phyloP scores from a whole-genome alignment of 352 stramenopile species.

The Globisporangium lucens region DNA sequence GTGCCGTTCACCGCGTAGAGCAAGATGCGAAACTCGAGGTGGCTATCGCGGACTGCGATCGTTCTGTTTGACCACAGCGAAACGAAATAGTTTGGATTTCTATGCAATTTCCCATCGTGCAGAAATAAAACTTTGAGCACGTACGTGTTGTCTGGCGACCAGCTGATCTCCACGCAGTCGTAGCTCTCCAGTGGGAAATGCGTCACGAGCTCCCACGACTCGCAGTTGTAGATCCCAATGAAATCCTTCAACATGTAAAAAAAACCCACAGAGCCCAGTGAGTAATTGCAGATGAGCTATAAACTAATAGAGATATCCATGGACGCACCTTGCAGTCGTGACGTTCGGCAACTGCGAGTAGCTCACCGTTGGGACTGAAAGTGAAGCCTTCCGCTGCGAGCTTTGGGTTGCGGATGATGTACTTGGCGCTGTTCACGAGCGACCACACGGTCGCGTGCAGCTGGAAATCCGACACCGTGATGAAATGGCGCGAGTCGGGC shows the following conservation, averaged over 20 bases:
- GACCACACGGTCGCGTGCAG: conserved; percentile 83
- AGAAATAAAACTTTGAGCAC: conserved; percentile 7
- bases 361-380: conserved; percentile 55
- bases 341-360: conserved; percentile 67
- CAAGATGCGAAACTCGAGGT: conserved; percentile 72
- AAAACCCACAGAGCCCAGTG: background rate
- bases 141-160: conserved; percentile 69
- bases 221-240: conserved; percentile 73
- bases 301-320: background rate
- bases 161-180: conserved; percentile 70
- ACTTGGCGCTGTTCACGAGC: conserved; percentile 54
- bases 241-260: conserved; percentile 39
- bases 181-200: conserved; percentile 81
- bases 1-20: conserved; percentile 65
- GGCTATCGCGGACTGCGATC: conserved; percentile 66
- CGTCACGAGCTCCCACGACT: conserved; percentile 61
- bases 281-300: background rate
- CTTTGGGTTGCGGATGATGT: conserved; percentile 66
- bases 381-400: conserved; percentile 58
- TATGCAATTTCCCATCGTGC: background rate
- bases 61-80: conserved; percentile 25
- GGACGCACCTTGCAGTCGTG: conserved; percentile 67
- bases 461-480: conserved; percentile 85
- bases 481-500: conserved; percentile 58
- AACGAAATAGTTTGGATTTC: too few relatives aligned